Base-by-base conservation (phyloP, 805 yeast genomes). In the Cyberlindnera saturnus region DNA sequence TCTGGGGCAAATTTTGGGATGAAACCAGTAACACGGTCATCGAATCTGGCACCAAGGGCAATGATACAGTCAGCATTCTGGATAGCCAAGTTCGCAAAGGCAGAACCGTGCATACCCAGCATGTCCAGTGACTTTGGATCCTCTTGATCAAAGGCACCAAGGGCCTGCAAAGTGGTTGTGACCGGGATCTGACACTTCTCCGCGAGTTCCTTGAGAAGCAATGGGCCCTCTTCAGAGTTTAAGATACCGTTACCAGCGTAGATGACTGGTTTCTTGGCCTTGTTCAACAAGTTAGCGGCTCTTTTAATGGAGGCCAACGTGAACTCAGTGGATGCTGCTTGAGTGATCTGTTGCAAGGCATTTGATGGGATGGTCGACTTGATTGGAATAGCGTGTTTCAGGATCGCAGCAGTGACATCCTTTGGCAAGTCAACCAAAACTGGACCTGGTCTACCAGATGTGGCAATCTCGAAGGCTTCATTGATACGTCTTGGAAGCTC, bases 81-180 rank as follows among this genome's bases (percentile, higher is more conserved):
- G 55, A 93, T 83, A 41, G 98, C 95, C 59, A 85, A 64, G 74
- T 93, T 93, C 55, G 99, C 99, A 56, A 89, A 88, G 40, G 89
- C 96, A 48, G 82, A 76, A 52, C 99, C 99, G 67, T 93, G 99
- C 99, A 93, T 93, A 57, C 99, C 99, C 53, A 93, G 77, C 95
- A 93, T 88, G 66, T 91, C 96, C 53, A 93, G 69, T 20, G 96
- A 83, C 66, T 89, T 88, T 51, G 81, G 82, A 67, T 90, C 96
- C 49, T 74, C 77, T 71, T 93, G 98, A 67, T 93, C 96, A 59
- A 82, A 93, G 8, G 95, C 86, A 56, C 99, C 99, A 51, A 93
- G 75, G 44, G 86, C 97, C 68, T 90, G 98, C 45, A 93, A 64
- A 41, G 97, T 86, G 23, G 98, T 93, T 36, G 99, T 91, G 49